Evolutionary conservation across 75 land plant genomes (phyloP), one percentile per base, ranked within the genome.

Genomic region (Sequoia sempervirens): DNA sequence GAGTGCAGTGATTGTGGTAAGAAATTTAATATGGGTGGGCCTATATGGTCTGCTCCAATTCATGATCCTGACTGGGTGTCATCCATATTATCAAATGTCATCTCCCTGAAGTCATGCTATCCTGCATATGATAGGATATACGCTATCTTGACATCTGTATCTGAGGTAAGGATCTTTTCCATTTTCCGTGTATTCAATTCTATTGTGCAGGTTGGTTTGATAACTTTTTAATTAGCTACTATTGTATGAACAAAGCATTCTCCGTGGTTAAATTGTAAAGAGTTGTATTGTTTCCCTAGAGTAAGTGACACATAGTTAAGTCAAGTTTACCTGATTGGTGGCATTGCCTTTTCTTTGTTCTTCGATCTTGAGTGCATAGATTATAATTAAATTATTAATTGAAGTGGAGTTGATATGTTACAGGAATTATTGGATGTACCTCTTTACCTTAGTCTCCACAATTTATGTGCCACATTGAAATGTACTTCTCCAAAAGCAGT

Each of bases 21-120:
- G 84, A 93, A 90, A 72, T 97, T 91, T 69, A 92, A 92, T 83
- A 96, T 98, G 99, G 99, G 95, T 78, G 99, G 99, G n/a, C 99
- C 99, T 14, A 98, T 98, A 81, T 98, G 99, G 99, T 91, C 99
- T 69, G 99, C 95, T 80, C 99, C 97, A 9, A 98, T 98, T 56
- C 99, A 98, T 86, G 99, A 98, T 78, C 88, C 92, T 53, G 99
- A 96, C 54, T 96, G 99, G 99, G 90, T 96, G 34, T 68, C 86
- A 32, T 89, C 93, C 32, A 92, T 90, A 47, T 87, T 98, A 41
- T 84, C 90, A 80, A 89, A 89, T 86, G 92, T 96, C 38, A 90
- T 83, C 45, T 83, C 91, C 15, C 85, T 89, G 89, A 96, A 92
- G 82, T 90, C 86, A 10, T 52, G 91, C 4, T 98, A 96, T 85